Evolutionary conservation across 441 rosid genomes (phyloP), one percentile per base, ranked within the genome.

Genomic region (Capsella rubella): DNA sequence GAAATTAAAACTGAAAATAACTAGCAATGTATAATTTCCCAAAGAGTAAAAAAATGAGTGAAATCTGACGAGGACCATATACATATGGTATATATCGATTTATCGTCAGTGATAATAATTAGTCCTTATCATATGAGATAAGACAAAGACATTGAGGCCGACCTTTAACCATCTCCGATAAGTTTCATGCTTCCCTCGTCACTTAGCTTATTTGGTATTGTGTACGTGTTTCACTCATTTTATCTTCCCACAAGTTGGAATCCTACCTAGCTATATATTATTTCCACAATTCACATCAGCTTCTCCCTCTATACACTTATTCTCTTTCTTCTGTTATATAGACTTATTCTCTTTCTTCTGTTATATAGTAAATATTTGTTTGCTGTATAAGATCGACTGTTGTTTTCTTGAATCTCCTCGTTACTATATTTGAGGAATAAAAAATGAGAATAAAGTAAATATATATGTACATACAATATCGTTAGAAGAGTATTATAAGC

Each of bases 11-110:
- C 5, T 14, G 37, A 27, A 25, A 5, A 15, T 45, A 29, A 45
- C 13, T 62, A 45, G 53, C 8, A n/a, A 21, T 4, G 21, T 10
- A 25, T 35, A n/a, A 13, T 71, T 39, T 42, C 69, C 43, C 45
- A 14, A 64, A 21, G 18, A 28, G 12, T 0, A 43, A 45, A 16
- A 16, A 21, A 67, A 27, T 32, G 34, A 68, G 74, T 75, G 79
- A 76, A 69, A 76, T 69, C 71, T 76, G 79, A 76, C 79, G 71
- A 76, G 75, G 79, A 62, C 75, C 79, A 76, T 76, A 45, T 37
- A 37, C 9, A 35, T 35, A 56, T 69, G 18, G 18, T 16, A 16
- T 16, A 16, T 16, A 16, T 16, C 18, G 18, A 16, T 0, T 16
- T 16, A 56, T 37, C 29, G 27, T 31, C 55, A 15, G 35, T 27